These are phyloP conservation scores for Zelonia costaricensis DNA, from an alignment of 208 protist species.

Conservation along the genomic window DNA sequence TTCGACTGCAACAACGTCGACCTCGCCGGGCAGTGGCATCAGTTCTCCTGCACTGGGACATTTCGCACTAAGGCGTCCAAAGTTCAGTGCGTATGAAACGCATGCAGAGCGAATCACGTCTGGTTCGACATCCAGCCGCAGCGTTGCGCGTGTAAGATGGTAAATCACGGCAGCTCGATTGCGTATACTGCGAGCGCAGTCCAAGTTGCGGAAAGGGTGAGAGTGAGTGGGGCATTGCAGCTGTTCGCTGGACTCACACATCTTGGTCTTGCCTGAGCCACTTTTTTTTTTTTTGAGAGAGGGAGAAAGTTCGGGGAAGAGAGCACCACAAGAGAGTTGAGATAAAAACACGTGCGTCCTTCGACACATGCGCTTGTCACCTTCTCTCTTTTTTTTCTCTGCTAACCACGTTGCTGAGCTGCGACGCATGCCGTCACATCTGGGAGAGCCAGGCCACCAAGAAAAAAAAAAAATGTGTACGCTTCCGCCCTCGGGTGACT, in stretches of 20 bases:
- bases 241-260: neutral
- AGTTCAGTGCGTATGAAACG: conserved; percentile 66
- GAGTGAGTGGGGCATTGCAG: neutral
- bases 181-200: conserved; percentile 24
- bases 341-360: too few species aligned
- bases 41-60: conserved; percentile 9
- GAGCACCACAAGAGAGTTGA: too few species aligned
- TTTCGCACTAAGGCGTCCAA: conserved; percentile 36
- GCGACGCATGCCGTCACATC: too few species aligned
- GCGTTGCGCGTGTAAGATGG: conserved; percentile 14
- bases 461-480: neutral
- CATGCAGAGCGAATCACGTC: conserved; percentile 52
- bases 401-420: too few species aligned
- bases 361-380: too few species aligned
- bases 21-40: conserved; percentile 18
- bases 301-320: too few species aligned
- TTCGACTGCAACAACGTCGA: conserved; percentile 67
- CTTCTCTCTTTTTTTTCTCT: too few species aligned
- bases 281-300: too few species aligned
- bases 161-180: conserved; percentile 29
- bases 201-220: conserved; percentile 7
- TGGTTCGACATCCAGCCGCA: conserved; percentile 7
- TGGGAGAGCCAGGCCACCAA: too few species aligned
- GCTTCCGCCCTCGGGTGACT: neutral
- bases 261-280: too few species aligned